Evolutionary conservation across 2,329 filamentous ascomycete genomes (phyloP), one percentile per base, ranked within the genome.

Genomic region (Colletotrichum camelliae): DNA sequence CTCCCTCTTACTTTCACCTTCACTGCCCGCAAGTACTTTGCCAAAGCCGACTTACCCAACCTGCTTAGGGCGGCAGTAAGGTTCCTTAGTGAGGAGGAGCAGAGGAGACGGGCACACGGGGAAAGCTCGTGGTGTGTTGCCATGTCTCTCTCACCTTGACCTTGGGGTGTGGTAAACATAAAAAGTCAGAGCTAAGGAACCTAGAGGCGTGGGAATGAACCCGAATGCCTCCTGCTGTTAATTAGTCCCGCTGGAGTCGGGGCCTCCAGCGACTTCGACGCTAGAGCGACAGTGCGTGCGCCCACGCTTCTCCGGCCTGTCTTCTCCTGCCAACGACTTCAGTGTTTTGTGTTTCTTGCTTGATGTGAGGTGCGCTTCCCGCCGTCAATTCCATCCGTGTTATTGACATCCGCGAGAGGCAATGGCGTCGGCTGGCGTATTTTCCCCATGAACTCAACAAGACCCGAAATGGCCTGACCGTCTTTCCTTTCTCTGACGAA

Each of bases 171-270:
- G 57, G 57, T 21, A 70, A 65, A 71, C 37, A 71, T 10, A 48
- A 52, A 52, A 35, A 33, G 67, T 67, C 18, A 29, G 16, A 52
- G 68, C 72, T 70, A 60, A 58, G 39, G 67, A 48, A 74, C 74
- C 70, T 76, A 60, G 74, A 76, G 74, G 74, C 70, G 74, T 76
- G 74, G 58, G 64, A 74, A 76, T 72, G 62, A 55, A 43, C 9
- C 66, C 33, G 52, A 68, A 43, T 62, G 58, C 67, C 35, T 70
- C 37, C 18, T 39, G 13, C 12, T 24, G 43, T 52, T 21, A 18
- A 58, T 35, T 7, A 18, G 43, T 16, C 27, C 37, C 18, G 24
- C 67, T 62, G 3, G 39, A 33, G 57, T 52, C 67, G 57, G 55
- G 67, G 39, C 55, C 37, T 70, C 57, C n/a, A 35, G 67, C 37